A percentile compares a stretch with the other conserved stretches of the same genome.
phyloP scores from a whole-genome alignment of 2,329 filamentous ascomycete species.

The Paecilomyces sp. region DNA sequence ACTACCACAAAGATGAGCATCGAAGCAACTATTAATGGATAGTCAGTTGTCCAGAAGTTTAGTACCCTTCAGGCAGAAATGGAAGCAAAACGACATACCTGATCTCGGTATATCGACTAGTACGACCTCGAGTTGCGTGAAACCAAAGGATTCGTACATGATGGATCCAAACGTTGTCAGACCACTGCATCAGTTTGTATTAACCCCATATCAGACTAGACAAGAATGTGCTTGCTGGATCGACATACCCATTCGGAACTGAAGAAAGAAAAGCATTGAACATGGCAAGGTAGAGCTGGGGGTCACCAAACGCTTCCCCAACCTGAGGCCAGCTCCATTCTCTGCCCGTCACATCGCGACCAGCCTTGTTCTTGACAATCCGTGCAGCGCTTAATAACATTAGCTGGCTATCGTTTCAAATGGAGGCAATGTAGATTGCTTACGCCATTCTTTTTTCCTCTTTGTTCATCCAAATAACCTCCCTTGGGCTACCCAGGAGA shows the following conservation, averaged over 20 bases:
- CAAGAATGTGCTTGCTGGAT: not conserved
- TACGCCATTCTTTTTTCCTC: not conserved
- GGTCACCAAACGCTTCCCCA: not conserved
- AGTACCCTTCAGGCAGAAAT: not conserved
- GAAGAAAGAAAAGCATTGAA: conserved; percentile 4
- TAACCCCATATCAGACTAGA: not conserved
- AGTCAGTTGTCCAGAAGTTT: not conserved
- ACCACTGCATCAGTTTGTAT: not conserved
- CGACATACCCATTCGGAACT: conserved; percentile 4
- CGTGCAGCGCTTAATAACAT: not conserved
- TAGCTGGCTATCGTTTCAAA: not conserved
- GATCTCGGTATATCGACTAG: not conserved
- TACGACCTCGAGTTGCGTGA: conserved; percentile 2
- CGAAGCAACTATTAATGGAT: not conserved
- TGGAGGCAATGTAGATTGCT: not conserved
- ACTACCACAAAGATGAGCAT: not conserved
- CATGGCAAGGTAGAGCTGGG: conserved; percentile 1
- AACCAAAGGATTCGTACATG: conserved; percentile 16
- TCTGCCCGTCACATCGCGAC: not conserved
- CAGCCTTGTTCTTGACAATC: not conserved
- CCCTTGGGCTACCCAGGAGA: not conserved
- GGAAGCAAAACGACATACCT: not conserved
- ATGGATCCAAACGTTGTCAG: conserved; percentile 6
- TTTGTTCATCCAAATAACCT: not conserved
- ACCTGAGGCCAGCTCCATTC: not conserved